Conservation (phyloP, 208 protist genomes). For the Leishmania braziliensis region DNA sequence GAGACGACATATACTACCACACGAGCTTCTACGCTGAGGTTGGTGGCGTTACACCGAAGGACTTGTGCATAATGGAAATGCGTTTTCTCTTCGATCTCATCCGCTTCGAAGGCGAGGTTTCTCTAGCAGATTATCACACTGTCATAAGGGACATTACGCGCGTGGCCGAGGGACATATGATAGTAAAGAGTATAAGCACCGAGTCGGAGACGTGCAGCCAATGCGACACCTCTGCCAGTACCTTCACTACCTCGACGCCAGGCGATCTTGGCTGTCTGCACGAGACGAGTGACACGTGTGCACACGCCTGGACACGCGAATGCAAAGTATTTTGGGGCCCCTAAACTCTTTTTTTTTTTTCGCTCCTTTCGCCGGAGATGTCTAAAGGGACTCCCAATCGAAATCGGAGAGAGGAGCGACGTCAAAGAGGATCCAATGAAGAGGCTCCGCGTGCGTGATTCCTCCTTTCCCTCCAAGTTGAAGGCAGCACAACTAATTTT, state of each 20-base stretch:
- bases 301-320: slow-evolving; percentile 35
- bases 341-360: slow-evolving; percentile 3
- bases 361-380: background rate
- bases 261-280: slow-evolving; percentile 4
- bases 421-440: background rate
- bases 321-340: slow-evolving; percentile 35
- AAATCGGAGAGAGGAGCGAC: background rate
- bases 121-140: slow-evolving; percentile 38
- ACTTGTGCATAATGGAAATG: slow-evolving; percentile 85
- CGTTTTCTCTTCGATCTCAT: slow-evolving; percentile 70
- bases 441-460: background rate
- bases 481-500: background rate
- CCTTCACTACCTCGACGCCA: slow-evolving; percentile 26
- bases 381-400: background rate
- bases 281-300: background rate
- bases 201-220: slow-evolving; percentile 22
- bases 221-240: slow-evolving; percentile 28
- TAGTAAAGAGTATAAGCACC: slow-evolving; percentile 20
- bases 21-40: slow-evolving; percentile 88
- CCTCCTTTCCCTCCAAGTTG: background rate
- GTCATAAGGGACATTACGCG: slow-evolving; percentile 48
- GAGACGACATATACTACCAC: slow-evolving; percentile 84
- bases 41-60: slow-evolving; percentile 64
- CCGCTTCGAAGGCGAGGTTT: slow-evolving; percentile 52
- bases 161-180: slow-evolving; percentile 1